phyloP scores from a whole-genome alignment of 495 filamentous ascomycete species.

The Penicillium odoratum region DNA sequence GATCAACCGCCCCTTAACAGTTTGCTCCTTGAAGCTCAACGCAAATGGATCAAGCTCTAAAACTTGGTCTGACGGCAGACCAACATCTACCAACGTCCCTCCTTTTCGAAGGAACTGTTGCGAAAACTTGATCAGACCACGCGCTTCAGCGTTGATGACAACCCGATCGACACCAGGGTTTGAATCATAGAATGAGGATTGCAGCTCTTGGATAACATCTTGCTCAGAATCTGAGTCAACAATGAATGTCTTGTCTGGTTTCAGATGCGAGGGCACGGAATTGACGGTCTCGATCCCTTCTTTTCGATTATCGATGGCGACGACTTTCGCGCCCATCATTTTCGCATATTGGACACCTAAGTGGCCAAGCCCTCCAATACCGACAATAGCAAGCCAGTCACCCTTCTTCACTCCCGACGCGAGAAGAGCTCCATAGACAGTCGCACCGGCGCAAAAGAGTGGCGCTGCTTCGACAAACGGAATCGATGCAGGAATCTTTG shows the following conservation, averaged over 20 bases:
- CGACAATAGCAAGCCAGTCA: slow-evolving; percentile 9
- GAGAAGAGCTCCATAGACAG: slow-evolving; percentile 13
- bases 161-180: slow-evolving; percentile 13
- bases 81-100: slow-evolving; percentile 14
- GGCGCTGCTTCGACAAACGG: slow-evolving; percentile 12
- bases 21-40: slow-evolving; percentile 16
- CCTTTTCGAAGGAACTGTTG: slow-evolving; percentile 17
- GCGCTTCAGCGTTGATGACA: slow-evolving; percentile 11
- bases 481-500: slow-evolving; percentile 11
- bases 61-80: slow-evolving; percentile 3
- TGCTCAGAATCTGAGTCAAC: slow-evolving; percentile 12
- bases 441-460: slow-evolving; percentile 14
- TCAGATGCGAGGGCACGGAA: slow-evolving; percentile 4
- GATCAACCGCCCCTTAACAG: slow-evolving; percentile 14
- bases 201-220: slow-evolving; percentile 9
- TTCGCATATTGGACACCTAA: slow-evolving; percentile 16
- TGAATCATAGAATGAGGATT: slow-evolving; percentile 14
- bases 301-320: slow-evolving; percentile 14
- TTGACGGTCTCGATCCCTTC: slow-evolving; percentile 10
- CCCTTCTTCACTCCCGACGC: slow-evolving; percentile 4
- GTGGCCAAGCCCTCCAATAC: slow-evolving; percentile 16
- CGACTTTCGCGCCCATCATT: slow-evolving; percentile 5
- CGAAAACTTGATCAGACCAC: slow-evolving; percentile 8
- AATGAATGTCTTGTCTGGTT: slow-evolving; percentile 10
- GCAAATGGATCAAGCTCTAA: slow-evolving; percentile 18